Conservation (phyloP, 1,139 yeast species). For the Blastobotrys aristatus region DNA sequence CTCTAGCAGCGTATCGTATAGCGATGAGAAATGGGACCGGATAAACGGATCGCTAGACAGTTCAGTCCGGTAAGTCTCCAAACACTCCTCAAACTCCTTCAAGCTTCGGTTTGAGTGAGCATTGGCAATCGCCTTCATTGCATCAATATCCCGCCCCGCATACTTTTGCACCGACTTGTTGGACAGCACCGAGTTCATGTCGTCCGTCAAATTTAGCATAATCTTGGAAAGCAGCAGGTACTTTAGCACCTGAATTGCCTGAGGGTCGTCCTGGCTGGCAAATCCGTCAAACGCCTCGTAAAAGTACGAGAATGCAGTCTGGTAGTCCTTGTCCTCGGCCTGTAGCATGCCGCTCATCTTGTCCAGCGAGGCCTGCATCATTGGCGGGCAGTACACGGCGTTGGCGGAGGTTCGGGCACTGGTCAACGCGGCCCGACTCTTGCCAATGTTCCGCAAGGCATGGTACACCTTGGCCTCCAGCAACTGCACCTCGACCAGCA, state of each 20-base stretch:
- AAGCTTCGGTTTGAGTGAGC: constrained; percentile 89
- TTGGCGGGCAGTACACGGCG: constrained; percentile 92
- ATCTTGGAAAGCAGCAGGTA: constrained; percentile 90
- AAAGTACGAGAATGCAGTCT: constrained; percentile 92
- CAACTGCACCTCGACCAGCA: constrained; percentile 91
- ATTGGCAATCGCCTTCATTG: constrained; percentile 88
- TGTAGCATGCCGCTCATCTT: constrained; percentile 93
- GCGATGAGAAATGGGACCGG: constrained; percentile 85
- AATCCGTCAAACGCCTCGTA: constrained; percentile 93
- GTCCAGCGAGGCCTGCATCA: constrained; percentile 89
- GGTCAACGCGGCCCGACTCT: constrained; percentile 86
- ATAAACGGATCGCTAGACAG: constrained; percentile 83
- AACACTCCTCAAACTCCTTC: constrained; percentile 80
- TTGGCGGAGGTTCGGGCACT: constrained; percentile 96
- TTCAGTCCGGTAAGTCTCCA: constrained; percentile 66
- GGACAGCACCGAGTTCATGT: constrained; percentile 68
- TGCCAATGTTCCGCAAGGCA: constrained; percentile 87
- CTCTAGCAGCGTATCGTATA: constrained; percentile 88
- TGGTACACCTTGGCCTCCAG: constrained; percentile 88
- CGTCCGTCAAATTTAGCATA: constrained; percentile 85
- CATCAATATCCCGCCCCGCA: constrained; percentile 71
- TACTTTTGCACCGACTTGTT: constrained; percentile 80
- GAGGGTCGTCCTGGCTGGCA: constrained; percentile 45
- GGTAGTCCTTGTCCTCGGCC: constrained; percentile 95
- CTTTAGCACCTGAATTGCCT: constrained; percentile 75